Percentiles rank a stretch among this genome's conserved stretches.
These are phyloP conservation scores for Fusarium sp. DNA, from an alignment of 2,329 filamentous ascomycete genomes.

Conservation along the genomic window DNA sequence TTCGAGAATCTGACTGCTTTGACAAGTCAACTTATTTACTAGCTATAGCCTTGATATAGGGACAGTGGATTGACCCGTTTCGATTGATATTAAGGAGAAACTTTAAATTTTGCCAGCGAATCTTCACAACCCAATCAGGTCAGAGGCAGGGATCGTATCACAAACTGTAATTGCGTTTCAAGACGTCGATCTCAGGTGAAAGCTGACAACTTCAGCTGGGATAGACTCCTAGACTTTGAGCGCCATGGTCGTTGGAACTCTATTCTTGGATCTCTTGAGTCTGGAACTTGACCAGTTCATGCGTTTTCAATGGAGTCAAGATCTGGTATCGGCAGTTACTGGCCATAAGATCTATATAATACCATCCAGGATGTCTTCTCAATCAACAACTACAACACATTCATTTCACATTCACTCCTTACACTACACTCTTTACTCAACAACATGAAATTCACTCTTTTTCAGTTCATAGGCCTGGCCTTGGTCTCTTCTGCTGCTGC, in stretches of 20 bases:
- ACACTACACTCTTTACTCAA: background rate
- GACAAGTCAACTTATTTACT: background rate
- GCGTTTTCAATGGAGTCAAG: background rate
- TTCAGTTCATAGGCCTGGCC: accelerated
- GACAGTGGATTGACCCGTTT: background rate
- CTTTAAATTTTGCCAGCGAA: background rate
- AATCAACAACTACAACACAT: background rate
- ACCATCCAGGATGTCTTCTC: background rate
- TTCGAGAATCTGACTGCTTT: background rate
- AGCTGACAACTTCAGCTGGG: background rate
- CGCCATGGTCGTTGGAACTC: too few species aligned
- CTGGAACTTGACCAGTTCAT: background rate
- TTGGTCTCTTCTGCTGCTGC: too few species aligned
- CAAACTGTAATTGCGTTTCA: background rate
- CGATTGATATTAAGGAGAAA: background rate
- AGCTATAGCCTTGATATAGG: background rate
- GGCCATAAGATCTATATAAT: background rate
- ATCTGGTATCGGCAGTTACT: background rate
- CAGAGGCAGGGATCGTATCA: background rate
- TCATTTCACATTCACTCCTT: background rate
- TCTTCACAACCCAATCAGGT: background rate
- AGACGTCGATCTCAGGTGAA: background rate
- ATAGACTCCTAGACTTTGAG: background rate
- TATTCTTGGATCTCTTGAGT: background rate
- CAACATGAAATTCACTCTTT: background rate